These are phyloP conservation scores for Nymphaea thermarum DNA, from an alignment of 164 flowering plant species.

Conservation along the genomic window DNA sequence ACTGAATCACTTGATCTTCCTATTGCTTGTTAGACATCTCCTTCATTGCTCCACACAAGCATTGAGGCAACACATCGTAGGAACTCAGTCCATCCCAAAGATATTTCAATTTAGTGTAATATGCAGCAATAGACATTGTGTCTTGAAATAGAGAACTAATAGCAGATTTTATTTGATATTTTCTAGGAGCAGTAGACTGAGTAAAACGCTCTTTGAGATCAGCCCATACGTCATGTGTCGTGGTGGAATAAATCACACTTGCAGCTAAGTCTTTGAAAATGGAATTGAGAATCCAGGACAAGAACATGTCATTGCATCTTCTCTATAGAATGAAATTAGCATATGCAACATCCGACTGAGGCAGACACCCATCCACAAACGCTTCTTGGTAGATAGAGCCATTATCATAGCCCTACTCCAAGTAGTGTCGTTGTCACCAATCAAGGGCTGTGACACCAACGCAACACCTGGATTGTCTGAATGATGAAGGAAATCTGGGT, in stretches of 20 bases:
- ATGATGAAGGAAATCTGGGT: background rate
- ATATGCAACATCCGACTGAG: background rate
- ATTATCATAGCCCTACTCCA: background rate
- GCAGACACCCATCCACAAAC: background rate
- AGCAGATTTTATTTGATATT: background rate
- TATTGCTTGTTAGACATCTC: no score
- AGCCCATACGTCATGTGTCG: background rate
- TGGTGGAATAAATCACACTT: background rate
- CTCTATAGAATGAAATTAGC: background rate
- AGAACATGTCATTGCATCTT: background rate
- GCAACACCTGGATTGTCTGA: background rate
- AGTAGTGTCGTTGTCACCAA: background rate
- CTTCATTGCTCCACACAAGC: no score
- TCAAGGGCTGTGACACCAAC: background rate
- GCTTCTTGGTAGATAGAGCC: background rate
- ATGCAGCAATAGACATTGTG: no score
- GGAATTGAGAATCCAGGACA: background rate
- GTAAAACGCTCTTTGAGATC: background rate
- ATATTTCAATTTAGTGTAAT: no score
- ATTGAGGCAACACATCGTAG: no score
- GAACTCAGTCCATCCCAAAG: no score
- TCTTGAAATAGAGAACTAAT: no score
- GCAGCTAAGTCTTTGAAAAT: background rate
- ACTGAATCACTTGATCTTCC: no score
- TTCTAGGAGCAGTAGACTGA: background rate